phyloP scores from a whole-genome alignment of 1,284 basidiomycete genomes.

The Apiotrichum domesticum region DNA sequence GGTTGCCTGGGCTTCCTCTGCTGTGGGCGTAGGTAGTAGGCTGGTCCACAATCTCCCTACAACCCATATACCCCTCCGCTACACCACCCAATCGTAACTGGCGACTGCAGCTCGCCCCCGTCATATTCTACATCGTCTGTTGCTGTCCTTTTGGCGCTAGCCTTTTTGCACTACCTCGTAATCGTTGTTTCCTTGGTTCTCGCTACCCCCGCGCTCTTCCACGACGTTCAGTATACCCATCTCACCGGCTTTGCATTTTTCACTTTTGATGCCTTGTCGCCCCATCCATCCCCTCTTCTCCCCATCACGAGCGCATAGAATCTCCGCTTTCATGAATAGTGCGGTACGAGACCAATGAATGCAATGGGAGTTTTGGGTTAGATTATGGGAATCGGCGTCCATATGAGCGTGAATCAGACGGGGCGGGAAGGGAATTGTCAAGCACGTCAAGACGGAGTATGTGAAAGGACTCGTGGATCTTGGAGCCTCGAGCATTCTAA shows the following conservation, averaged over 20 bases:
- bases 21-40: constrained; percentile 36
- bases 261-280: not conserved
- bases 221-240: not conserved
- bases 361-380: constrained; percentile 1
- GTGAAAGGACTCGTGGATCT: too few species aligned
- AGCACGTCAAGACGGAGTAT: too few species aligned
- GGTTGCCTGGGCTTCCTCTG: constrained; percentile 43
- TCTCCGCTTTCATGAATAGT: constrained; percentile 2
- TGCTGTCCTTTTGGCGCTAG: constrained; percentile 4
- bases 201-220: not conserved
- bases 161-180: constrained; percentile 6
- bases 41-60: not conserved
- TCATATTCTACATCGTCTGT: not conserved
- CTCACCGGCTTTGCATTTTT: not conserved
- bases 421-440: too few species aligned
- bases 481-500: too few species aligned
- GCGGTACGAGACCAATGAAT: not conserved
- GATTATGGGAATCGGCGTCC: not conserved
- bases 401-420: too few species aligned
- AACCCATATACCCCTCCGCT: not conserved
- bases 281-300: not conserved
- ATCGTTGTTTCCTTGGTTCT: constrained; percentile 8
- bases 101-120: not conserved
- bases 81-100: not conserved
- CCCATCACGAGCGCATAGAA: constrained; percentile 1